These are phyloP conservation scores for Phytophthora capsici DNA, from an alignment of 352 stramenopile genomes.

Conservation along the genomic window DNA sequence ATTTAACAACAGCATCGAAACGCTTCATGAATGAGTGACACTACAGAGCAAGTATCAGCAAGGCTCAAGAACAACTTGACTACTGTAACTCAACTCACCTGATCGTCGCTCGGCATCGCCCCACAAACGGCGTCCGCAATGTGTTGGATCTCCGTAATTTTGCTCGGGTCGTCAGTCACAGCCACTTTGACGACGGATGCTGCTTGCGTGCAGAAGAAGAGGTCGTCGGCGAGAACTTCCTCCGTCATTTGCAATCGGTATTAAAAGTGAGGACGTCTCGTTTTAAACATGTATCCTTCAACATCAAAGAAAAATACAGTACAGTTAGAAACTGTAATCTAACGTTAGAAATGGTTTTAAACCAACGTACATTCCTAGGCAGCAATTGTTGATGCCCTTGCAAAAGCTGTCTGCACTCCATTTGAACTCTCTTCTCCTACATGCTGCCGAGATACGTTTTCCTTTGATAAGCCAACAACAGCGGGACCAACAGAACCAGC, in stretches of 20 bases:
- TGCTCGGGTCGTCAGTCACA: slow-evolving; percentile 53
- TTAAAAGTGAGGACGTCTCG: not conserved
- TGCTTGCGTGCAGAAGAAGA: slow-evolving; percentile 78
- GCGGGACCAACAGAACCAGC: no score
- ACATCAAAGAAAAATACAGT: no score
- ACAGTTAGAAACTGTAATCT: no score
- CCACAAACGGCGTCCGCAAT: slow-evolving; percentile 70
- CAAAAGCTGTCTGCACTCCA: no score
- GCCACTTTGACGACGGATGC: slow-evolving; percentile 60
- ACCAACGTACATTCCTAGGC: no score
- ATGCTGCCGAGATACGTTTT: no score
- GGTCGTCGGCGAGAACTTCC: slow-evolving; percentile 42
- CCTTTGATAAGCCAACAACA: no score
- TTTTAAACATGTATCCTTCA: no score
- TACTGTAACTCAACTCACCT: slow-evolving; percentile 39
- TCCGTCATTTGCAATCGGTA: slow-evolving; percentile 42
- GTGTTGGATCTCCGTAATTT: slow-evolving; percentile 65
- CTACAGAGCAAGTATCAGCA: slow-evolving; percentile 33
- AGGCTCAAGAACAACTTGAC: not conserved
- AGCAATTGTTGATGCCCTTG: no score
- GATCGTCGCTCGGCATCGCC: slow-evolving; percentile 57
- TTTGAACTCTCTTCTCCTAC: no score
- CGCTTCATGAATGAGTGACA: slow-evolving; percentile 68
- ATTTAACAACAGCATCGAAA: slow-evolving; percentile 66
- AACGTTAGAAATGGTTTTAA: no score